Evolutionary conservation across 805 yeast species (phyloP).

Genomic region (Torulaspora microellipsoides): DNA sequence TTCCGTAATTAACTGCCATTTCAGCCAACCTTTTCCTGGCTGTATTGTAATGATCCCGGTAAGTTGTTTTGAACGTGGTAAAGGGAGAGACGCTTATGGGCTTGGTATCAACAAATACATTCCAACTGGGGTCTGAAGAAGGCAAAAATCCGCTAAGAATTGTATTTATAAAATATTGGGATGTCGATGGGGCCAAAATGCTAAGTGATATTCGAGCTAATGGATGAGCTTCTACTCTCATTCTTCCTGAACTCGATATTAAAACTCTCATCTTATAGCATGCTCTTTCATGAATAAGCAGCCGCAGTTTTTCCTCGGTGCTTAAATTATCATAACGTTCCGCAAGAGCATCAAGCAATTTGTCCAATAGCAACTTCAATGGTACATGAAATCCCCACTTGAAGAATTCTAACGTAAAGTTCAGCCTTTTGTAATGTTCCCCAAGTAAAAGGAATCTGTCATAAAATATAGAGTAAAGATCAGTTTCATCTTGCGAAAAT

Average conservation of each 20-base stretch:
- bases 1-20: constrained; percentile 29
- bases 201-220: constrained; percentile 27
- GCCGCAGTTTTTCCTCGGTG: constrained; percentile 14
- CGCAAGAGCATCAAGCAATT: constrained; percentile 37
- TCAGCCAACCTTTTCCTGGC: constrained; percentile 51
- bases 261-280: constrained; percentile 49
- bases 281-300: constrained; percentile 25
- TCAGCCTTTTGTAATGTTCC: constrained; percentile 59
- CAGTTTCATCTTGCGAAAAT: constrained; percentile 1
- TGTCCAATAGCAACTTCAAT: constrained; percentile 38
- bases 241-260: constrained; percentile 36
- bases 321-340: constrained; percentile 9
- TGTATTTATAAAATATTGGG: constrained; percentile 28
- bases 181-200: neutral
- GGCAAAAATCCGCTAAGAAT: constrained; percentile 26
- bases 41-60: constrained; percentile 54
- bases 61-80: constrained; percentile 85
- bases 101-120: constrained; percentile 55
- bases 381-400: constrained; percentile 44
- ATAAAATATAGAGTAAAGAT: constrained; percentile 16
- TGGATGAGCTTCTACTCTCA: constrained; percentile 36
- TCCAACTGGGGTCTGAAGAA: constrained; percentile 41
- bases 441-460: constrained; percentile 55
- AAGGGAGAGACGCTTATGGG: constrained; percentile 60
- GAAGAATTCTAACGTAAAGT: constrained; percentile 52